phyloP scores from a whole-genome alignment of 192 early-diverging fungal species.

The Coemansia furcata region DNA sequence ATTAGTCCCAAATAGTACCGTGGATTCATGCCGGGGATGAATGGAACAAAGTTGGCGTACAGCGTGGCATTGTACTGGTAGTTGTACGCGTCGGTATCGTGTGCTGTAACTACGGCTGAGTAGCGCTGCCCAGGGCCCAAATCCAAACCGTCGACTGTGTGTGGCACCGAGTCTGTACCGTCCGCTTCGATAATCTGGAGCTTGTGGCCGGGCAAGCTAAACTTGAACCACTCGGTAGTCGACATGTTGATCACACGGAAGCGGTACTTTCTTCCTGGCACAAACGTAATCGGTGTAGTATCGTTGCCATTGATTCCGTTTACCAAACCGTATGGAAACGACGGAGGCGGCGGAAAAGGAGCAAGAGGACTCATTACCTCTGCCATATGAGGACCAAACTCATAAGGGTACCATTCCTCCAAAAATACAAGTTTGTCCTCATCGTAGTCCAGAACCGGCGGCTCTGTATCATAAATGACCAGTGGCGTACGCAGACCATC shows the following conservation, averaged over 20 bases:
- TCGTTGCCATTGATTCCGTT: slow-evolving; percentile 35
- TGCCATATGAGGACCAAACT: slow-evolving; percentile 25
- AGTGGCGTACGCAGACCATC: slow-evolving; percentile 72
- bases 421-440: slow-evolving; percentile 57
- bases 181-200: slow-evolving; percentile 76
- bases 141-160: slow-evolving; percentile 54
- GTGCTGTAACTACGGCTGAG: slow-evolving; percentile 75
- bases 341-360: slow-evolving; percentile 59
- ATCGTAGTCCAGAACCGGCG: slow-evolving; percentile 59
- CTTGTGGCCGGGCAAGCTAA: slow-evolving; percentile 73
- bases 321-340: slow-evolving; percentile 56
- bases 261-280: slow-evolving; percentile 74
- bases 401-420: slow-evolving; percentile 64
- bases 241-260: slow-evolving; percentile 74
- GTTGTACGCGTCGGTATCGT: slow-evolving; percentile 54
- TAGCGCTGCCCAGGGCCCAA: slow-evolving; percentile 69
- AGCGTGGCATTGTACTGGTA: slow-evolving; percentile 68
- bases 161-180: slow-evolving; percentile 57
- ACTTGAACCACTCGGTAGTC: slow-evolving; percentile 64
- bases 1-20: slow-evolving; percentile 20
- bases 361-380: slow-evolving; percentile 45
- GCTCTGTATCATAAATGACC: slow-evolving; percentile 56
- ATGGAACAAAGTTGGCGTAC: slow-evolving; percentile 59
- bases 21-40: slow-evolving; percentile 48
- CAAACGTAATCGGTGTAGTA: slow-evolving; percentile 43